Evolutionary conservation across 179 eudicot species (phyloP).

Genomic region (Beta corolliflora): DNA sequence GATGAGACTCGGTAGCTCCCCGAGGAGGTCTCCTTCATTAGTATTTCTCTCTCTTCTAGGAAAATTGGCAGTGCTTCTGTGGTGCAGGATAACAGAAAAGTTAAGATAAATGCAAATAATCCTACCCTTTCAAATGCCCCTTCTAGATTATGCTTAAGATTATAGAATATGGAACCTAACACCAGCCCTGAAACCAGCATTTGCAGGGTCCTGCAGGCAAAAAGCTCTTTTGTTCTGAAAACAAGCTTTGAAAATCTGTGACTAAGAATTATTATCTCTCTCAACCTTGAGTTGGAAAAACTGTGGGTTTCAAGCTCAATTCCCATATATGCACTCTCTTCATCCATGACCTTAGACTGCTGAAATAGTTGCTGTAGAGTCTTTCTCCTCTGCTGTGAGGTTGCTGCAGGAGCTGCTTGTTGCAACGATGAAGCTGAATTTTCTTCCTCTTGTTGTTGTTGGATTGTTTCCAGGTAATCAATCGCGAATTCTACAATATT

Average conservation of each 20-base stretch:
- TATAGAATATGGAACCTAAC: slow-evolving; percentile 80
- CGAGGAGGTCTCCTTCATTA: slow-evolving; percentile 86
- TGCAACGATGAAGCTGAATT: slow-evolving; percentile 16
- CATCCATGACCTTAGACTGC: slow-evolving; percentile 76
- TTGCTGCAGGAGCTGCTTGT: slow-evolving; percentile 26
- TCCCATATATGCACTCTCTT: slow-evolving; percentile 39
- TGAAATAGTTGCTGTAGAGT: slow-evolving; percentile 89
- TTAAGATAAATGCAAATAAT: slow-evolving; percentile 81
- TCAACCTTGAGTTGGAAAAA: slow-evolving; percentile 59
- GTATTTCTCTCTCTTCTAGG: slow-evolving; percentile 85
- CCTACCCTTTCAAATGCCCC: slow-evolving; percentile 91
- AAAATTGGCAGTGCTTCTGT: slow-evolving; percentile 92
- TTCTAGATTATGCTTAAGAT: slow-evolving; percentile 55
- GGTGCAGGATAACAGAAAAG: slow-evolving; percentile 76
- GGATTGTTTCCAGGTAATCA: slow-evolving; percentile 68
- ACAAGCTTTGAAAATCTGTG: slow-evolving; percentile 81
- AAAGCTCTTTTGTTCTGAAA: slow-evolving; percentile 80
- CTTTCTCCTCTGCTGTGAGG: slow-evolving; percentile 27
- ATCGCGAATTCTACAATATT: slow-evolving; percentile 89
- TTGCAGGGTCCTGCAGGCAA: slow-evolving; percentile 71
- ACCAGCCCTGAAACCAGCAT: slow-evolving; percentile 80
- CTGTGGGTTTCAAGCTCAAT: slow-evolving; percentile 24
- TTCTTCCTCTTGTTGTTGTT: slow-evolving; percentile 35
- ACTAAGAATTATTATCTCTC: slow-evolving; percentile 64
- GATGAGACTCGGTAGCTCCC: slow-evolving; percentile 95